Evolutionary conservation across 257 asterid genomes (phyloP), one percentile per base, ranked within the genome.

Genomic region (Anisodus acutangulus): DNA sequence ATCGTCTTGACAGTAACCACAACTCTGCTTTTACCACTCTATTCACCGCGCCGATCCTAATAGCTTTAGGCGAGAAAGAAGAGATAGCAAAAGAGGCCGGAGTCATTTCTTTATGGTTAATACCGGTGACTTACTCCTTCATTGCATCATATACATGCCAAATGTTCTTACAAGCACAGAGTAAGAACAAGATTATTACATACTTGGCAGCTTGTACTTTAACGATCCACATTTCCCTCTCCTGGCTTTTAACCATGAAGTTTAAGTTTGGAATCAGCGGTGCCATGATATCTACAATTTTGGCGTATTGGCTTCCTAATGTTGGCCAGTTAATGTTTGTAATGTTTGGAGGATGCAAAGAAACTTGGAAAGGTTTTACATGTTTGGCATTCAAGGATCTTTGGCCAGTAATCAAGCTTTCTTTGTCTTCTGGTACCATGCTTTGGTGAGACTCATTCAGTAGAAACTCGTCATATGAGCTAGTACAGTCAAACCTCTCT

Each of bases 381-480:
- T 69, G 86, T 37, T 76, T 90, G 76, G 95, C 95, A 17, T 92
- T 93, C 58, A 87, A 86, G 85, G 97, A 94, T 90, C 93, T 93
- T 41, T 86, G 91, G 93, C 94, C 95, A 0, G 90, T 92, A 0
- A 72, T 93, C 88, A 92, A 87, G 89, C 97, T 94, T 64, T 94
- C 98, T 13, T 83, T 92, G 15, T 90, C 97, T 6, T 91, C 98
- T 5, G 97, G 98, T 81, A 92, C 90, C 7, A 94, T 94, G 97
- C 72, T 94, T 16, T 94, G 97, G 97, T 93, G 78, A 85, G 87
- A 69, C 15, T 51, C 47, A 76, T 51, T 12, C 63, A 1, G 16
- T 57, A 15, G 62, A 57, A 57, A 57, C 22, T 66, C 35, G 2
- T 35, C 9, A 66, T 66, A 12, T 35, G 47, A 35, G 39, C 43